phyloP scores from a whole-genome alignment of 1,139 yeast species.

The Nakaseomyces uthaithaninus region DNA sequence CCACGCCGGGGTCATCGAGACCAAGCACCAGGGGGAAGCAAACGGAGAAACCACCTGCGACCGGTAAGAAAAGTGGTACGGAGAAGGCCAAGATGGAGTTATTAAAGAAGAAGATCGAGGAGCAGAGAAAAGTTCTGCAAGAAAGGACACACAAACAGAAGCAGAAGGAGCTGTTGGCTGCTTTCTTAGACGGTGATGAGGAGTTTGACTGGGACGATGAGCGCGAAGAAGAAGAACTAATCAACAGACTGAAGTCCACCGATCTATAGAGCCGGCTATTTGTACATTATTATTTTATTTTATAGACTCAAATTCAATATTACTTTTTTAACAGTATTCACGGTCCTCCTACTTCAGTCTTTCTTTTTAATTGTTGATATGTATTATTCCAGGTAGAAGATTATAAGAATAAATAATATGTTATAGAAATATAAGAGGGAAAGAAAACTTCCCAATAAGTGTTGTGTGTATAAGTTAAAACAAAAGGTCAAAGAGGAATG shows the following conservation, averaged over 20 bases:
- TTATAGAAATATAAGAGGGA: too few species aligned
- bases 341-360: too few species aligned
- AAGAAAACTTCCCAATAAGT: too few species aligned
- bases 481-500: too few species aligned
- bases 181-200: slow-evolving; percentile 25
- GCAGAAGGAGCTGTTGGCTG: slow-evolving; percentile 25
- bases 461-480: too few species aligned
- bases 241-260: slow-evolving; percentile 4
- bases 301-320: too few species aligned
- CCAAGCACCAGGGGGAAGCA: slow-evolving; percentile 11
- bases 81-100: slow-evolving; percentile 12
- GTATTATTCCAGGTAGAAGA: too few species aligned
- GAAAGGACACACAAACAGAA: slow-evolving; percentile 22
- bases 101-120: slow-evolving; percentile 27
- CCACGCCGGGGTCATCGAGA: slow-evolving; percentile 6
- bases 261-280: too few species aligned
- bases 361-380: too few species aligned
- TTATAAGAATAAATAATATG: too few species aligned
- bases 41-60: neutral
- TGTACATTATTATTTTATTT: too few species aligned
- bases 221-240: slow-evolving; percentile 16
- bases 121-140: slow-evolving; percentile 23
- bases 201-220: slow-evolving; percentile 27
- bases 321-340: too few species aligned
- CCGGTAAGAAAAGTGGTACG: slow-evolving; percentile 5